Evolutionary conservation across 306 rosid genomes (phyloP).

Genomic region (Betula pendula): DNA sequence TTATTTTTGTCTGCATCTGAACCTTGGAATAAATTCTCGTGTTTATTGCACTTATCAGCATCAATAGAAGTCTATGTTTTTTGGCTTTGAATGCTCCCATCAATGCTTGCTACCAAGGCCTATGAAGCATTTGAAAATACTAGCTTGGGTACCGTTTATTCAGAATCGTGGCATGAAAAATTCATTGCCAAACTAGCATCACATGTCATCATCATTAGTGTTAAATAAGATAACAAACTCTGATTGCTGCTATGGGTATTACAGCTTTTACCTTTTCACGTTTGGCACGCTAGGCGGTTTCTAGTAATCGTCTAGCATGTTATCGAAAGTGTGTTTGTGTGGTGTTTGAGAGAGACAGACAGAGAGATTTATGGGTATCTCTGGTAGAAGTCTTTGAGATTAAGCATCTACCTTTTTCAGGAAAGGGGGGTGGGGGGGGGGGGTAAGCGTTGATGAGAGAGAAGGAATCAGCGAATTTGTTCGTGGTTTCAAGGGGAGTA

Average conservation of each 20-base stretch:
- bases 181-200: neutral
- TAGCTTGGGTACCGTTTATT: constrained; percentile 34
- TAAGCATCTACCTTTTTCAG: constrained; percentile 35
- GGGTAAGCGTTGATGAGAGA: constrained; percentile 33
- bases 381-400: constrained; percentile 16
- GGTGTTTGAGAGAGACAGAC: neutral
- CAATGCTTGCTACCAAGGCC: constrained; percentile 21
- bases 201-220: neutral
- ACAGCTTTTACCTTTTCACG: too few relatives aligned
- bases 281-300: neutral
- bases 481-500: constrained; percentile 43
- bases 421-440: constrained; percentile 17
- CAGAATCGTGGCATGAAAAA: too few relatives aligned
- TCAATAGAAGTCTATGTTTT: constrained; percentile 44
- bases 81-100: constrained; percentile 22
- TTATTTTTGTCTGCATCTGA: constrained; percentile 32
- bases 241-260: too few relatives aligned
- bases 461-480: constrained; percentile 53
- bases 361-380: neutral
- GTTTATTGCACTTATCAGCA: constrained; percentile 44
- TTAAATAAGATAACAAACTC: too few relatives aligned
- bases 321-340: neutral
- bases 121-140: constrained; percentile 34
- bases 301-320: neutral
- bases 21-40: constrained; percentile 61